phyloP scores from a whole-genome alignment of 345 rosid species.

The Fremontodendron californicum region DNA sequence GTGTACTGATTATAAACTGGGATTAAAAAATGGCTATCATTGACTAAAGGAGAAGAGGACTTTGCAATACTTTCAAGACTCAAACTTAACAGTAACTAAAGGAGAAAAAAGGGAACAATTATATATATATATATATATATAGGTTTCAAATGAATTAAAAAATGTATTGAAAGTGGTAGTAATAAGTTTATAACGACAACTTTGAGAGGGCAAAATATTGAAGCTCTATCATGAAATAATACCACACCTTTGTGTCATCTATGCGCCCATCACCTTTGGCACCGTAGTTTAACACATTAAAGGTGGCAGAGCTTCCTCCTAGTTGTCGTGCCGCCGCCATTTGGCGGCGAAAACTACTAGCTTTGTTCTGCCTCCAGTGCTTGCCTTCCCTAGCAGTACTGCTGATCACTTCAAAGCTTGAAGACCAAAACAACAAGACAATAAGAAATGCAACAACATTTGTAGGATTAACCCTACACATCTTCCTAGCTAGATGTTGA shows the following conservation, averaged over 20 bases:
- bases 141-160: neutral
- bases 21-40: no score
- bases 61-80: no score
- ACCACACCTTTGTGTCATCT: conserved; percentile 72
- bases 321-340: conserved; percentile 15
- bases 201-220: no score
- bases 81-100: no score
- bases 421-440: conserved; percentile 29
- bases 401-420: conserved; percentile 32
- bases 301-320: conserved; percentile 20
- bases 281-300: conserved; percentile 61
- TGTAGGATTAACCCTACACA: conserved; percentile 20
- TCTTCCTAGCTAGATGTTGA: conserved; percentile 17
- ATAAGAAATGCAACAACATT: conserved; percentile 19
- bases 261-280: conserved; percentile 77
- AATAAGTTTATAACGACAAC: neutral
- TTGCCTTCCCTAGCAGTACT: conserved; percentile 49
- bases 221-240: neutral
- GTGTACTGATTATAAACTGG: no score
- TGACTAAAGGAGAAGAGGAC: no score
- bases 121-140: neutral
- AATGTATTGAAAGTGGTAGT: neutral
- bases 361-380: conserved; percentile 27
- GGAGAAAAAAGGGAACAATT: neutral
- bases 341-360: conserved; percentile 16